phyloP scores from a whole-genome alignment of 257 asterid genomes.

The Linderniella brevidens region DNA sequence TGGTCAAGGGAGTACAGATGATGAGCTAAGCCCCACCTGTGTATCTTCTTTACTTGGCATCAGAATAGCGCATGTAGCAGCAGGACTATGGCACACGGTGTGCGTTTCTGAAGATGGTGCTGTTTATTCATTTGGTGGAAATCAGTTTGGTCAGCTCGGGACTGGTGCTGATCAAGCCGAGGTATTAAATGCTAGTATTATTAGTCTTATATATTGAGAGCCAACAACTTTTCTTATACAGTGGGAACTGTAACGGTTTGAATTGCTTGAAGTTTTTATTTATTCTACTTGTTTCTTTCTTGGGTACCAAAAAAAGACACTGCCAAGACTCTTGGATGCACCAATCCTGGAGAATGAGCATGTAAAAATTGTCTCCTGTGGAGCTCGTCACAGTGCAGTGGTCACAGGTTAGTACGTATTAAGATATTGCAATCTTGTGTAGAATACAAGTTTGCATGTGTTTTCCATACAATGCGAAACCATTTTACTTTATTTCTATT shows the following conservation, averaged over 20 bases:
- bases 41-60: constrained; percentile 91
- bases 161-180: constrained; percentile 87
- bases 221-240: not conserved
- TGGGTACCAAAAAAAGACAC: constrained; percentile 26
- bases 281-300: constrained; percentile 1
- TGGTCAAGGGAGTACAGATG: constrained; percentile 98
- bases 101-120: constrained; percentile 93
- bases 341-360: constrained; percentile 67
- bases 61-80: constrained; percentile 72
- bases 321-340: constrained; percentile 83
- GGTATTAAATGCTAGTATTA: constrained; percentile 26
- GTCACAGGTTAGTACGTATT: constrained; percentile 38
- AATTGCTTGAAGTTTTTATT: not conserved
- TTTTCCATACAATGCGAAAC: too few relatives aligned
- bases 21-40: constrained; percentile 76
- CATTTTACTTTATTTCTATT: too few relatives aligned
- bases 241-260: not conserved
- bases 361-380: constrained; percentile 69
- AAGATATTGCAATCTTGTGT: too few relatives aligned
- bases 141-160: constrained; percentile 98
- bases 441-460: too few relatives aligned
- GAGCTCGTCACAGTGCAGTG: constrained; percentile 91
- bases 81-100: constrained; percentile 96
- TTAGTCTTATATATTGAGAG: not conserved
- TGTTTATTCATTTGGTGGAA: constrained; percentile 90